phyloP scores from a whole-genome alignment of 2,329 filamentous ascomycete species.

The Fusarium subglutinans region DNA sequence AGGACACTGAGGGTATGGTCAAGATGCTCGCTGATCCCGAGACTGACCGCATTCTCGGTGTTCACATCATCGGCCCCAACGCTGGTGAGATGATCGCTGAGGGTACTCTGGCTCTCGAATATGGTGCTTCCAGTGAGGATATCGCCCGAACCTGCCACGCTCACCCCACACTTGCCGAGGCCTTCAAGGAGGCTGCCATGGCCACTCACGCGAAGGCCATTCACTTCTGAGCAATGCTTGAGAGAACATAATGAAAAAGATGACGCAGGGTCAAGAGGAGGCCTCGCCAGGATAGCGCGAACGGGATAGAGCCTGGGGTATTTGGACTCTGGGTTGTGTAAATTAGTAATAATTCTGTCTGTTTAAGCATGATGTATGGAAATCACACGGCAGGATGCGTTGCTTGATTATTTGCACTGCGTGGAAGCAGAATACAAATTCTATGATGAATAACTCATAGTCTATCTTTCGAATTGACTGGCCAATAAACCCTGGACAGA shows the following conservation, averaged over 20 bases:
- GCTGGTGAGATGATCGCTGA: conserved; percentile 99
- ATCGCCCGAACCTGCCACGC: conserved; percentile 95
- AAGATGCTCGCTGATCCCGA: conserved; percentile 97
- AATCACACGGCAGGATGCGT: conserved; percentile 25
- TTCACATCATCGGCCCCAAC: conserved; percentile 96
- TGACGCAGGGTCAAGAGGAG: conserved; percentile 35
- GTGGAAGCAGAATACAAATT: not conserved
- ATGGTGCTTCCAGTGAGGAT: conserved; percentile 94
- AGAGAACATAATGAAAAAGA: conserved; percentile 26
- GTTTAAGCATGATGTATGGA: conserved; percentile 45
- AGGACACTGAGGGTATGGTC: conserved; percentile 93
- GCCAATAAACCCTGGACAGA: not conserved
- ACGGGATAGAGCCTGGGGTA: conserved; percentile 37
- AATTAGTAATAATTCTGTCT: conserved; percentile 46
- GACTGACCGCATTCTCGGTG: conserved; percentile 93
- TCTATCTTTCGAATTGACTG: too few relatives aligned
- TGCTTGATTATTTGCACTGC: not conserved
- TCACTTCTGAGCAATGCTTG: conserved; percentile 74
- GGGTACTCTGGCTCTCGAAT: conserved; percentile 93
- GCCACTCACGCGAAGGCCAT: conserved; percentile 95
- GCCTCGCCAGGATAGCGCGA: conserved; percentile 31
- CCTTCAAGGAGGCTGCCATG: conserved; percentile 99
- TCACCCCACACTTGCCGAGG: conserved; percentile 94
- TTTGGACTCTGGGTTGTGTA: conserved; percentile 43
- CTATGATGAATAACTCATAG: not conserved